Evolutionary conservation across 768 basidiomycete genomes (phyloP), one percentile per base, ranked within the genome.

Genomic region (Psilocybe cyanescens): DNA sequence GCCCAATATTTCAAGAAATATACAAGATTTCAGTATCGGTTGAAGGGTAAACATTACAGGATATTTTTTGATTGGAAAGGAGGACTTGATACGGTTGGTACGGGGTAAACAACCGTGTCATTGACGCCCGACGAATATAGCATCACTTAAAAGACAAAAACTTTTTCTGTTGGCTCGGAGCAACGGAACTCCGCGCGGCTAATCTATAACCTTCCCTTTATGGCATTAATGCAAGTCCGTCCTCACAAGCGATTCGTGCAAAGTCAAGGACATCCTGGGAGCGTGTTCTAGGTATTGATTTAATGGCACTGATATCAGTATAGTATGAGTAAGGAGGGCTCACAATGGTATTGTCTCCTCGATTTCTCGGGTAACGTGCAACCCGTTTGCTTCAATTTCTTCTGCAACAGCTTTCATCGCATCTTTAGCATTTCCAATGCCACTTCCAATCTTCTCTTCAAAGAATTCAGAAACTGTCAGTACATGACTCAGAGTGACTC

Each of bases 361-460:
- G 24, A 58, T 30, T 14, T 71, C 68, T 44, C 64, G 69, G n/a
- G 71, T 70, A 8, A 73, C 77, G 46, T 83, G 79, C 55, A 90
- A 67, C 0, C 89, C 90, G 64, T 89, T 81, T 57, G 75, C 76
- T 60, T 90, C 89, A 24, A 91, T 83, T 41, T 88, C 84, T 61
- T 76, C 74, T 33, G 83, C 79, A n/a, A 91, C 80, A 6, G 81
- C 69, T n/a, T 78, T 79, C 74, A 91, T 76, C 1, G 86, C 85
- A 44, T 80, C 76, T 63, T 77, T 81, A n/a, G 86, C 85, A 8
- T 81, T 84, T 48, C 74, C 65, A 44, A 66, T 77, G 8, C 56
- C 64, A 19, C 75, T 75, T 9, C 76, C 76, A 37, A 90, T 76
- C 67, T 86, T 86, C 5, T 67, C 73, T 64, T 85, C 81, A 58